Base-by-base conservation (phyloP, 2,329 filamentous ascomycete genomes). In the Aspergillus tamarii region DNA sequence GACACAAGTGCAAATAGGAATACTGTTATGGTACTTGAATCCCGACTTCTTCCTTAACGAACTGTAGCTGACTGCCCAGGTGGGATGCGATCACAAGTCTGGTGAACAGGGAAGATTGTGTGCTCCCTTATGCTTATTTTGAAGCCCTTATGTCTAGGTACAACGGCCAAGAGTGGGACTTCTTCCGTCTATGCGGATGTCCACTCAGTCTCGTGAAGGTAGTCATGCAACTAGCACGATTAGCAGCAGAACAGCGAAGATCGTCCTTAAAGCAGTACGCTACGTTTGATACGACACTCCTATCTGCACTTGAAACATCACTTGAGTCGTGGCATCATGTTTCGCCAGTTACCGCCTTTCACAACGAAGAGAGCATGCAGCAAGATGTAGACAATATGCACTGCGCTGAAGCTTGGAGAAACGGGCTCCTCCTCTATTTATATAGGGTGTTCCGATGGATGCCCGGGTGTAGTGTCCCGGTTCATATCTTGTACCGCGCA, bases 11-110 rank as follows among this genome's bases (percentile, higher is more conserved):
- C 59, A 61, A n/a, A 61, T 61, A 28, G 59, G 52, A 11, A 32
- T 61, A 19, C 41, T 61, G 19, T 23, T 32, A 36, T 56, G 50
- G 58, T 55, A 60, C n/a, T 0, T 21, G 34, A 36, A 30, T 4
- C 26, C 2, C 57, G 39, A n/a, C 12, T 28, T 11, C n/a, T 19
- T 30, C 3, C 4, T 50, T 23, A n/a, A n/a, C 11, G 8, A 32
- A 7, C 21, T n/a, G 0, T 23, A 28, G 28, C 43, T 58, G 28
- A 60, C 23, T 32, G 16, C 11, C 6, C 36, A 60, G 59, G 59
- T 57, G 43, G 59, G 59, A 61, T 50, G 59, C 59, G 10, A 61
- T 61, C 21, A 61, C 23, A 0, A 61, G 59, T 34, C 43, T 61
- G 5, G 21, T 50, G 5, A 36, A 30, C 30, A 26, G 50, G 30